phyloP scores from a whole-genome alignment of 495 filamentous ascomycete genomes.

The Chaetomidium leptoderma region DNA sequence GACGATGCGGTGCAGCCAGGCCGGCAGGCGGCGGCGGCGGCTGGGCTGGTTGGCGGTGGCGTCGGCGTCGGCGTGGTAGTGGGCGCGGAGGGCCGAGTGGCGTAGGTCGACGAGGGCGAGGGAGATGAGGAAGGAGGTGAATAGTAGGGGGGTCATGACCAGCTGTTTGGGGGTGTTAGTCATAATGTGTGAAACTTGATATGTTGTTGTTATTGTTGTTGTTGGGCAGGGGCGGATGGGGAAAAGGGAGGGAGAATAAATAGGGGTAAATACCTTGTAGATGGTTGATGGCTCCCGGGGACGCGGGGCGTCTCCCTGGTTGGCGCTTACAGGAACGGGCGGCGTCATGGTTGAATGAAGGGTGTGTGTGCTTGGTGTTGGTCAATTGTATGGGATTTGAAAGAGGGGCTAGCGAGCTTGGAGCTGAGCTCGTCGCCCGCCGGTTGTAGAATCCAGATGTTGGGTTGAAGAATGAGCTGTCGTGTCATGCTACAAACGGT shows the following conservation, averaged over 20 bases:
- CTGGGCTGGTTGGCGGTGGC: constrained; percentile 23
- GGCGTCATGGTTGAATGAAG: constrained; percentile 14
- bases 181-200: neutral
- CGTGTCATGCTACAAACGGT: neutral
- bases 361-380: neutral
- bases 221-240: neutral
- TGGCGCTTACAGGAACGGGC: constrained; percentile 17
- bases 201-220: no score
- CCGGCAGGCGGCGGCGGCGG: constrained; percentile 33
- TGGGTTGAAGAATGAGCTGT: no score
- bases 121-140: constrained; percentile 51
- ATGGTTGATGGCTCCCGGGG: constrained; percentile 25
- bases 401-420: no score
- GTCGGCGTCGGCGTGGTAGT: constrained; percentile 33
- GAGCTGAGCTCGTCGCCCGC: neutral
- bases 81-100: constrained; percentile 38
- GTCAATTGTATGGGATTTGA: neutral
- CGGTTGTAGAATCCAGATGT: neutral
- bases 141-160: constrained; percentile 46
- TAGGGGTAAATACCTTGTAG: constrained; percentile 31
- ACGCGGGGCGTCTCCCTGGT: constrained; percentile 25
- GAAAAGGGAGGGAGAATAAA: neutral
- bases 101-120: constrained; percentile 46
- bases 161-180: constrained; percentile 26
- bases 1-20: constrained; percentile 38